Percentiles rank a stretch among this genome's conserved stretches.
These are phyloP conservation scores for Pseudofabraea citricarpa DNA, from an alignment of 2,329 filamentous ascomycete species.

Conservation along the genomic window DNA sequence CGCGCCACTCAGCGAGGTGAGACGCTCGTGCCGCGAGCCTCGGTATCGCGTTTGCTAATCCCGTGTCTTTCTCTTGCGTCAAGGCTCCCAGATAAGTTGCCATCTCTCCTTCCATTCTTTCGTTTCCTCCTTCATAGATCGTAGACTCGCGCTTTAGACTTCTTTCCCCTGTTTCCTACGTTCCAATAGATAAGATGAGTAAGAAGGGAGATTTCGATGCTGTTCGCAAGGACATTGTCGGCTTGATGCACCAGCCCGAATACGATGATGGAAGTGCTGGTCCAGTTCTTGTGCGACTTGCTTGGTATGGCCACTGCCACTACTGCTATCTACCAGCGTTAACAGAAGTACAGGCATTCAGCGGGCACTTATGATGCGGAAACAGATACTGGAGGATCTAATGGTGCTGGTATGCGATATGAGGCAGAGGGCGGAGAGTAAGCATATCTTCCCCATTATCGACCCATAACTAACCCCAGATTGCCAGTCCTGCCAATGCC, in stretches of 20 bases:
- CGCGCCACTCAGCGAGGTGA: too few relatives aligned
- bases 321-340: conserved; percentile 7
- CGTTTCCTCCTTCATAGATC: conserved; percentile 2
- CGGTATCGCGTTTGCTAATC: conserved; percentile 14
- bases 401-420: conserved; percentile 63
- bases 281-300: conserved; percentile 58
- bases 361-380: conserved; percentile 55
- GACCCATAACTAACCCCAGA: not conserved
- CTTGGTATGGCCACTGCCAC: conserved; percentile 41
- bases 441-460: not conserved
- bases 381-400: conserved; percentile 57
- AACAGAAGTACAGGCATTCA: conserved; percentile 44
- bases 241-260: conserved; percentile 51
- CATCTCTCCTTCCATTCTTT: conserved; percentile 3
- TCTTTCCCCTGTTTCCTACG: not conserved
- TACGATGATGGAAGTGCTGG: conserved; percentile 63
- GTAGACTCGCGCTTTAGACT: conserved; percentile 9
- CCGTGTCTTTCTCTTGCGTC: conserved; percentile 10
- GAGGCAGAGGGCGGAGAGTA: conserved; percentile 56
- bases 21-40: conserved; percentile 15
- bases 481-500: conserved; percentile 50
- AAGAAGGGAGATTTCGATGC: conserved; percentile 62
- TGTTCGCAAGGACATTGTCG: conserved; percentile 48
- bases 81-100: conserved; percentile 1
- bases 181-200: conserved; percentile 17